These are phyloP conservation scores for Gloeopeniophorella convolvens DNA, from an alignment of 768 basidiomycete genomes.

Conservation along the genomic window DNA sequence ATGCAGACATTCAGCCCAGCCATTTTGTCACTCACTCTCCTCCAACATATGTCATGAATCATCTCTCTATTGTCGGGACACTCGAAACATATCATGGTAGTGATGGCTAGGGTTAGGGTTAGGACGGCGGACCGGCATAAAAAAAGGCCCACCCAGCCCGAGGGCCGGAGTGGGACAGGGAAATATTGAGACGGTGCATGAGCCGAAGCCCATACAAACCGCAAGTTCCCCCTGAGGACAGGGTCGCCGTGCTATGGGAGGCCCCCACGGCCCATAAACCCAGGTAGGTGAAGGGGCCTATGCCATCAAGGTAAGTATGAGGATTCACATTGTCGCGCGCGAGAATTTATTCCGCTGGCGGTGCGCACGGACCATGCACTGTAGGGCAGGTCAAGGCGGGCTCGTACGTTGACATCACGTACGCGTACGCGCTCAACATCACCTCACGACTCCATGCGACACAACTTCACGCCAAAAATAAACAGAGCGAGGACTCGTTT, in stretches of 20 bases:
- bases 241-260: constrained; percentile 27
- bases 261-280: constrained; percentile 24
- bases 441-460: no score
- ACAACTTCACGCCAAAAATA: no score
- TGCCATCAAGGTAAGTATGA: constrained; percentile 29
- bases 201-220: constrained; percentile 50
- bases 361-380: constrained; percentile 24
- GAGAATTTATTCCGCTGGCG: no score
- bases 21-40: no score
- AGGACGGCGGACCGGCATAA: constrained; percentile 22
- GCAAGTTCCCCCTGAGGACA: constrained; percentile 24
- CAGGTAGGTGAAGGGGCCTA: constrained; percentile 24
- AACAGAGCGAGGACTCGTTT: no score
- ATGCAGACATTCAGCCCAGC: no score
- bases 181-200: constrained; percentile 81
- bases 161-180: constrained; percentile 60
- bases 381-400: no score
- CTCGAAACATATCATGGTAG: no score
- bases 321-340: not conserved
- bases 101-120: constrained; percentile 47
- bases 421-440: no score
- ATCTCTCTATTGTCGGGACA: no score
- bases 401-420: no score
- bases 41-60: no score
- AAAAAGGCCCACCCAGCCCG: constrained; percentile 29